Conservation (phyloP, 495 filamentous ascomycete species). For the Penicillium crystallinum region DNA sequence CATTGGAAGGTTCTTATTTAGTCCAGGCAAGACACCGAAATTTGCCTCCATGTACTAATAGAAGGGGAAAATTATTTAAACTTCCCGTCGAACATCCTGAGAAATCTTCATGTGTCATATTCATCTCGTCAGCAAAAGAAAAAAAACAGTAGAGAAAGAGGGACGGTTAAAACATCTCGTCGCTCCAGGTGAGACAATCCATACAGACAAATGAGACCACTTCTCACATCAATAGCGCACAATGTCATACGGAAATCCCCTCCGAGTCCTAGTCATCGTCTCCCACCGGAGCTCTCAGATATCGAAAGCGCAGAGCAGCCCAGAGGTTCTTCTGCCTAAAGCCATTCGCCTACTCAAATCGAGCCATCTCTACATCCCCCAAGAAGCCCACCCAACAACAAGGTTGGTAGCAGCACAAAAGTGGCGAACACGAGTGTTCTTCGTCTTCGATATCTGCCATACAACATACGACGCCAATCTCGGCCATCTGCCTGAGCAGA, state of each 20-base stretch:
- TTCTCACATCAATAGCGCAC: slow-evolving; percentile 1
- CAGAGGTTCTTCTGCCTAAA: slow-evolving; percentile 17
- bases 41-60: not conserved
- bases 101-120: not conserved
- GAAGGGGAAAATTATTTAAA: not conserved
- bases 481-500: slow-evolving; percentile 25
- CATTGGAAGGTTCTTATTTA: slow-evolving; percentile 9
- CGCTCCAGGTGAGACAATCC: not conserved
- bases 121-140: not conserved
- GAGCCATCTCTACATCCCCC: not conserved
- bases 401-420: slow-evolving; percentile 22
- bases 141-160: not conserved
- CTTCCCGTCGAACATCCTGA: not conserved
- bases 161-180: not conserved
- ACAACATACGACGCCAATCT: slow-evolving; percentile 20
- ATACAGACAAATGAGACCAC: not conserved
- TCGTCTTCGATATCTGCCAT: slow-evolving; percentile 26
- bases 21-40: slow-evolving; percentile 3
- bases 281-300: slow-evolving; percentile 20
- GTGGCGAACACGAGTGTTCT: slow-evolving; percentile 20
- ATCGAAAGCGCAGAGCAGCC: slow-evolving; percentile 12
- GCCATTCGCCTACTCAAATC: slow-evolving; percentile 16
- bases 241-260: slow-evolving; percentile 12
- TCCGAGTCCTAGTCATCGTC: slow-evolving; percentile 22
- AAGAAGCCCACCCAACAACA: not conserved